Evolutionary conservation across 495 filamentous ascomycete species (phyloP).

Genomic region (Aspergillus haitiensis): DNA sequence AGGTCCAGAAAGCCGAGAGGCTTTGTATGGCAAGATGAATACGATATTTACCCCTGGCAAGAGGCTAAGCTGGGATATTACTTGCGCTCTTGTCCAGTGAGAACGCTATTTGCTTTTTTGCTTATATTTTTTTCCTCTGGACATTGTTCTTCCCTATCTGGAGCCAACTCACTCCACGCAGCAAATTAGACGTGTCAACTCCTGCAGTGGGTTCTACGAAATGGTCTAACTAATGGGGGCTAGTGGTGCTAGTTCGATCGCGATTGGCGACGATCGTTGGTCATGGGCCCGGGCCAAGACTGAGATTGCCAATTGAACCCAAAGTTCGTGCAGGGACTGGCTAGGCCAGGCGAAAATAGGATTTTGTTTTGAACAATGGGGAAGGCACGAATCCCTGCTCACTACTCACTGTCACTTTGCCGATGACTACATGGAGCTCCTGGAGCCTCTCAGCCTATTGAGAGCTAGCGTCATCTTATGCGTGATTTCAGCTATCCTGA

Average conservation of each 20-base stretch:
- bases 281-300: slow-evolving; percentile 6
- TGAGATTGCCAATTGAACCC: slow-evolving; percentile 4
- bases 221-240: slow-evolving; percentile 19
- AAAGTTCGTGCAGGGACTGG: slow-evolving; percentile 15
- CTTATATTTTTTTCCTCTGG: slow-evolving; percentile 3
- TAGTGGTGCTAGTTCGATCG: slow-evolving; percentile 23
- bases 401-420: not conserved
- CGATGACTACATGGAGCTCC: not conserved
- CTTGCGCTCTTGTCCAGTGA: slow-evolving; percentile 15
- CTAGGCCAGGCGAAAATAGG: not conserved
- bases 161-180: slow-evolving; percentile 15
- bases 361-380: slow-evolving; percentile 1
- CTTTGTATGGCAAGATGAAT: slow-evolving; percentile 10
- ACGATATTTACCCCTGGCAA: slow-evolving; percentile 16
- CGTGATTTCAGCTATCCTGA: slow-evolving; percentile 2
- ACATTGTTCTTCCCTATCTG: slow-evolving; percentile 16
- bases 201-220: slow-evolving; percentile 23
- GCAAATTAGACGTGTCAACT: slow-evolving; percentile 26
- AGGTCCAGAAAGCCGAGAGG: slow-evolving; percentile 8
- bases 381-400: not conserved
- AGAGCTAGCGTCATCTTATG: slow-evolving; percentile 6
- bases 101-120: slow-evolving; percentile 5
- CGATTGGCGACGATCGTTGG: slow-evolving; percentile 18
- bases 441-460: slow-evolving; percentile 12
- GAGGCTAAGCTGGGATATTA: slow-evolving; percentile 13